Evolutionary conservation across 1,139 yeast genomes (phyloP).

Genomic region (Debaryomycetaceae sp.): DNA sequence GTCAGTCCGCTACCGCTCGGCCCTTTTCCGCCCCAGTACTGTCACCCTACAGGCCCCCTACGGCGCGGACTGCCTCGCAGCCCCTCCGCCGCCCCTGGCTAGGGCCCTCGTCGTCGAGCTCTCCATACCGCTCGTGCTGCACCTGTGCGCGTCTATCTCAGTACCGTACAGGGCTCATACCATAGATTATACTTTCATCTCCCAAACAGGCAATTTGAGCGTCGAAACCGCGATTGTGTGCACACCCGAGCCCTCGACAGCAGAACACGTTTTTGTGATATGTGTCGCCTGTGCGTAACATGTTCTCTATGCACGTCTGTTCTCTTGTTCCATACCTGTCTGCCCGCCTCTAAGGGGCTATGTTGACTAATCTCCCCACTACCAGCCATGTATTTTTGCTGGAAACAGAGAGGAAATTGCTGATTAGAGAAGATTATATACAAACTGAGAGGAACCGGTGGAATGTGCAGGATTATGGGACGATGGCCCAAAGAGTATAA

Average conservation of each 20-base stretch:
- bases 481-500: neutral
- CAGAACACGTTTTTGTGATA: neutral
- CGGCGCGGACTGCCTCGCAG: too few species aligned
- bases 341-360: slow-evolving; percentile 2
- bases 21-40: too few species aligned
- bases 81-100: too few species aligned
- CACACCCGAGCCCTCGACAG: neutral
- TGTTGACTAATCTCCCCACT: neutral
- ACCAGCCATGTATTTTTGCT: slow-evolving; percentile 1
- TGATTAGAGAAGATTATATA: neutral
- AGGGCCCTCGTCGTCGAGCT: neutral
- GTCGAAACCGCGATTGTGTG: neutral
- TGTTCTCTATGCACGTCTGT: neutral
- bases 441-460: neutral
- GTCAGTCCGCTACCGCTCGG: too few species aligned
- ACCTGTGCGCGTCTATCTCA: neutral
- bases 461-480: neutral
- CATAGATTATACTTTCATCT: neutral
- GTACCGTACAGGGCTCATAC: neutral
- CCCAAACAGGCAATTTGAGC: neutral
- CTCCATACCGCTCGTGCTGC: neutral
- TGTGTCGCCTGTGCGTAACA: neutral
- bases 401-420: neutral
- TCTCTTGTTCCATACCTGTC: neutral
- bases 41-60: too few species aligned